Conservation (phyloP, 2,329 filamentous ascomycete species). For the Chaetomiaceae sp. region DNA sequence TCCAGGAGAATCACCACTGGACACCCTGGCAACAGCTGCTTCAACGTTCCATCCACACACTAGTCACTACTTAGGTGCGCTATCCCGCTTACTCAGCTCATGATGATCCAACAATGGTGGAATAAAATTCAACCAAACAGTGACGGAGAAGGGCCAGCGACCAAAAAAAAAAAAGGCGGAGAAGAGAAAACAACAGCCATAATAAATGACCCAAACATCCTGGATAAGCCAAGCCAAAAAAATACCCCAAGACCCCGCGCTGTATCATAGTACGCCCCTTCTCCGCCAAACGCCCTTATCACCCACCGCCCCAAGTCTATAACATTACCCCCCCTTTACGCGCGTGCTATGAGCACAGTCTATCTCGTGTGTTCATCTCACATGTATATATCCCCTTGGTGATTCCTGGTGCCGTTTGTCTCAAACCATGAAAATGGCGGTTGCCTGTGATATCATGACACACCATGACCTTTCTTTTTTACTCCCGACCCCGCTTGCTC, state of each 20-base stretch:
- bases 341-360: slow-evolving; percentile 2
- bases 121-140: not conserved
- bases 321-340: slow-evolving; percentile 12
- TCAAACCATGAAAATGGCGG: too few relatives aligned
- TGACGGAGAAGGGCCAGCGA: not conserved
- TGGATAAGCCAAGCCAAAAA: slow-evolving; percentile 4
- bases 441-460: too few relatives aligned
- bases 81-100: too few relatives aligned
- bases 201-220: not conserved
- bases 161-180: not conserved
- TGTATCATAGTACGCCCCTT: slow-evolving; percentile 22
- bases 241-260: slow-evolving; percentile 6
- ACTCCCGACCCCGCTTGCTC: not conserved
- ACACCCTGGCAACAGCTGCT: too few relatives aligned
- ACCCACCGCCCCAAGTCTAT: slow-evolving; percentile 16
- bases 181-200: not conserved
- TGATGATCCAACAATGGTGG: not conserved
- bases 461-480: too few relatives aligned
- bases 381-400: not conserved
- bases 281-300: slow-evolving; percentile 22
- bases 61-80: too few relatives aligned
- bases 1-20: too few relatives aligned
- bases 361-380: not conserved
- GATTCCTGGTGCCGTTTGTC: too few relatives aligned
- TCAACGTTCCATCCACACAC: too few relatives aligned